Evolutionary conservation across 2,329 filamentous ascomycete genomes (phyloP), one percentile per base, ranked within the genome.

Genomic region (Lojkania enalia): DNA sequence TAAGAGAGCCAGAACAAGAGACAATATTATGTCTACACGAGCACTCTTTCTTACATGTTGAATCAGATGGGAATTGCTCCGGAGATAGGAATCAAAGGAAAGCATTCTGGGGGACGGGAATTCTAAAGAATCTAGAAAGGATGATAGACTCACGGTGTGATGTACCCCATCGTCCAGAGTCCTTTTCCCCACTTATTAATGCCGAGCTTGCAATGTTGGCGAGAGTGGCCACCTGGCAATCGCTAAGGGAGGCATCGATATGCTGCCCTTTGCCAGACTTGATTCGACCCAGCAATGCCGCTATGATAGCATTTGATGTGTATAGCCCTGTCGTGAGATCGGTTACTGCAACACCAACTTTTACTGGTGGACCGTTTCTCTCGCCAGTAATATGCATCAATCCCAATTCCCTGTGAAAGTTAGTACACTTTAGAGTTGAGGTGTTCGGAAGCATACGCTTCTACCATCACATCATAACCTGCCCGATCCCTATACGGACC

Each of bases 401-500:
- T 1, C 94, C 94, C 73, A 99, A 91, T 68, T 97, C 94, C 9
- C 74, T 77, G 42, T 2, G 12, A 36, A 12, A 40, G 43, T 65
- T 30, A 65, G 52, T 15, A 33, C 14, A 11, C 23, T n/a, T 12
- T 20, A 7, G 15, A 14, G n/a, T 37, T 30, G 15, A 5, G n/a
- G 31, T 42, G 2, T 6, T 13, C 12, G 7, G 25, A 44, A 5
- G 66, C 72, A 46, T 58, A 76, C 48, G 94, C 94, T 75, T 99
- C 94, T 9, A 99, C 92, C 92, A 99, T 99, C 57, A 99, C 94
- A 71, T 99, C 94, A 77, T 99, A 99, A 3, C 94, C 94, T 3
- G 94, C 90, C 12, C 94, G 81, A 52, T 84, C 82, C 4, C 86
- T 83, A 70, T 95, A 96, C 0, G 94, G 94, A 0, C 94, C 94